Percentiles rank a stretch among this genome's conserved stretches.
phyloP scores from a whole-genome alignment of 2,329 filamentous ascomycete genomes.

The Mycosphaerella arachidis region DNA sequence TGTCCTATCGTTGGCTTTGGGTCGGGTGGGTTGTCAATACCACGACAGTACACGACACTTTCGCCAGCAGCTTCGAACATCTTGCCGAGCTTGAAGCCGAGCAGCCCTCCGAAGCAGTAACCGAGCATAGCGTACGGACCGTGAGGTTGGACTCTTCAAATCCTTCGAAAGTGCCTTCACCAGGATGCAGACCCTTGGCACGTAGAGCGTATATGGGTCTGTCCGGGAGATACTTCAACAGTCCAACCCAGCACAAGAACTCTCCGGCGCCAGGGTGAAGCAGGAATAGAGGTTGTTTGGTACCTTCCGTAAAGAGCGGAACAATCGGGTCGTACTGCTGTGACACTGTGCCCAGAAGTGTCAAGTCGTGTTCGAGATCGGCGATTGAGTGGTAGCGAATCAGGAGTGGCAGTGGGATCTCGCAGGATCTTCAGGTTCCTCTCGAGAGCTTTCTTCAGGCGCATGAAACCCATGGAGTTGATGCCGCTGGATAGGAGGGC shows the following conservation, averaged over 20 bases:
- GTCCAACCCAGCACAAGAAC: conserved; percentile 37
- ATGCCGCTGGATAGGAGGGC: conserved; percentile 16
- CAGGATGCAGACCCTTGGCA: conserved; percentile 41
- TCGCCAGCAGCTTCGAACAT: conserved; percentile 34
- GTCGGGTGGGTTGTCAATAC: conserved; percentile 48
- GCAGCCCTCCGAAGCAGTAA: conserved; percentile 48
- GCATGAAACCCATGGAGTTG: conserved; percentile 19
- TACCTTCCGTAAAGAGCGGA: conserved; percentile 24
- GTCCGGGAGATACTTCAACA: conserved; percentile 37
- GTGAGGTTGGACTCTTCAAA: conserved; percentile 42
- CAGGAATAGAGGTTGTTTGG: conserved; percentile 33
- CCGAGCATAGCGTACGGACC: conserved; percentile 52
- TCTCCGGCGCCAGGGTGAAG: conserved; percentile 40
- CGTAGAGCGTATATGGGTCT: conserved; percentile 48
- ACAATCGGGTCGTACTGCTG: conserved; percentile 33
- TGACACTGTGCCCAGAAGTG: conserved; percentile 15
- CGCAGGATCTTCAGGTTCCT: conserved; percentile 18
- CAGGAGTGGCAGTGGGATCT: conserved; percentile 16
- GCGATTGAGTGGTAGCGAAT: conserved; percentile 18
- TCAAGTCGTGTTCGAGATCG: conserved; percentile 17
- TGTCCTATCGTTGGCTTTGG: conserved; percentile 34
- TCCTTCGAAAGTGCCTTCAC: conserved; percentile 38
- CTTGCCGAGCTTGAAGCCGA: conserved; percentile 51
- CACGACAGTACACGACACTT: conserved; percentile 42
- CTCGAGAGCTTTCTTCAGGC: conserved; percentile 21